phyloP scores from a whole-genome alignment of 2,329 filamentous ascomycete species.

The Fusarium gaditjirri region DNA sequence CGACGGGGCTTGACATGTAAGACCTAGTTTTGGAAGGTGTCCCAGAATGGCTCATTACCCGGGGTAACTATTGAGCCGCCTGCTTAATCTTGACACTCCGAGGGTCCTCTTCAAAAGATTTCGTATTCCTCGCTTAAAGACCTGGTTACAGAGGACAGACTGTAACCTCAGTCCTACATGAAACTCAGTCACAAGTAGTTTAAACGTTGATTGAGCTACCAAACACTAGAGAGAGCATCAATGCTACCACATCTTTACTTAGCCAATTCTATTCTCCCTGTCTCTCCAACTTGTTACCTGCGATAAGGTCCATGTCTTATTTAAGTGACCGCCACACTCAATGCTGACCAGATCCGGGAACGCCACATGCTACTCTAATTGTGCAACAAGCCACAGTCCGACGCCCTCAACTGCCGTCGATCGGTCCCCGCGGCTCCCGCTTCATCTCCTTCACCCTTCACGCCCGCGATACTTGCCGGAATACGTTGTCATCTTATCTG shows the following conservation, averaged over 20 bases:
- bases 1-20: neutral
- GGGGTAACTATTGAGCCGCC: conserved; percentile 12
- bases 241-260: neutral
- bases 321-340: conserved; percentile 7
- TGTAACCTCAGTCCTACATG: neutral
- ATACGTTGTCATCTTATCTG: conserved; percentile 3
- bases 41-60: neutral
- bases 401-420: neutral
- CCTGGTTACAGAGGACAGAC: neutral
- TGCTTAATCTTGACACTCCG: conserved; percentile 10
- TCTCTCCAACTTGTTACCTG: neutral
- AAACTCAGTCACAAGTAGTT: neutral
- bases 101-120: neutral
- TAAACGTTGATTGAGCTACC: neutral
- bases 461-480: neutral
- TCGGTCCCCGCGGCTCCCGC: conserved; percentile 34
- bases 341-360: neutral
- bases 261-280: neutral
- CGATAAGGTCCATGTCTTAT: neutral
- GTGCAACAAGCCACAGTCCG: conserved; percentile 16
- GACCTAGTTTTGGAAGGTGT: neutral
- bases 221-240: neutral
- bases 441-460: conserved; percentile 1
- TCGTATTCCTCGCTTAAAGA: conserved; percentile 10
- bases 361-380: conserved; percentile 7